Base-by-base conservation (phyloP, 2,329 filamentous ascomycete genomes). In the Neobulgaria alba region DNA sequence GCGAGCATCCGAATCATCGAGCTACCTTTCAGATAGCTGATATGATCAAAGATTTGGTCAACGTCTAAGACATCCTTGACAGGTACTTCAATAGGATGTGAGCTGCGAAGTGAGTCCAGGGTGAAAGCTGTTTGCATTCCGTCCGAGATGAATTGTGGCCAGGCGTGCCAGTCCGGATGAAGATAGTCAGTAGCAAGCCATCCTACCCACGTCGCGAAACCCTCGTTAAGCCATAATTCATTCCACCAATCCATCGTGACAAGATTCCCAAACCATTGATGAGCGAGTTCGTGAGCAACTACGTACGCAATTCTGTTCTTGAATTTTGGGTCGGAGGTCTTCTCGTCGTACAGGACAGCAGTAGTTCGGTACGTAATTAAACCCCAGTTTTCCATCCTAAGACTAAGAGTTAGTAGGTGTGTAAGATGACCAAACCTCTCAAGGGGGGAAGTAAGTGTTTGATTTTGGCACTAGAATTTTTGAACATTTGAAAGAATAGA, bases 1-100 rank as follows among this genome's bases (percentile, higher is more conserved):
- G 87, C 90, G 55, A 98, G 67, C 92, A 98, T 98, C 58, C 92
- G 84, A 58, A 98, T 92, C 45, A 92, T 85, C 2, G 90, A 95
- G 67, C 87, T 94, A 26, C 92, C 92, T 68, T 98, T 96, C 48
- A 93, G 72, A 61, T 96, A 98, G 65, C 85, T 93, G 64, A 98
- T 96, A 61, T 82, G 77, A 61, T 98, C 92, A 58, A 98, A 98
- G 51, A 96, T 94, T 63, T 98, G 92, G 63, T 96, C 93, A 50
- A 96, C 87, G 54, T 96, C 92, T 9, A 96, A 75, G 20, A 89
- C 92, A 61, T 95, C 89, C 54, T 80, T 81, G 20, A 98, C 92
- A 0, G 88, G 85, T 5, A 98, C 92, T 63, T 98, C 90, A 52
- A 98, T 95, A 7, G 92, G 85, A 63, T 98, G 92, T 36, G 88